These are phyloP conservation scores for Fusarium abutilonis DNA, from an alignment of 2,329 filamentous ascomycete genomes.

Conservation along the genomic window DNA sequence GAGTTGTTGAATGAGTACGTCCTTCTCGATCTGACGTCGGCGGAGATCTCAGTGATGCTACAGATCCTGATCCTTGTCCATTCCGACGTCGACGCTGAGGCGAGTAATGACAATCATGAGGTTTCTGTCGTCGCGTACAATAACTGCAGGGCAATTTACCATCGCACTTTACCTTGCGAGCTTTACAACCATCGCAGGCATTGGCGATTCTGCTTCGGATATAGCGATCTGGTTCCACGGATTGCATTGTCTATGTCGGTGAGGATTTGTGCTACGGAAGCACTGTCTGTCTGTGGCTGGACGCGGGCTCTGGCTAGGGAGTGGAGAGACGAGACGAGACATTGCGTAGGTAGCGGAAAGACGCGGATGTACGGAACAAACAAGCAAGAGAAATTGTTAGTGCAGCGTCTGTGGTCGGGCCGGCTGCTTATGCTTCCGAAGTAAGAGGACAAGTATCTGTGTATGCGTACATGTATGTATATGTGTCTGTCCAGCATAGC, in stretches of 20 bases:
- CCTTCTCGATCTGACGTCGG: slow-evolving; percentile 35
- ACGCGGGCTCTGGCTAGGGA: too few species aligned
- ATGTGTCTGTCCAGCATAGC: too few species aligned
- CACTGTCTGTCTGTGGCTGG: slow-evolving; percentile 14
- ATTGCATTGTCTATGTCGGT: slow-evolving; percentile 31
- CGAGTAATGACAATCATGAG: slow-evolving; percentile 60
- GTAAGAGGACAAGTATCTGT: background rate
- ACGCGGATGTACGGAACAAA: slow-evolving; percentile 25
- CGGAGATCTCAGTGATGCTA: slow-evolving; percentile 30
- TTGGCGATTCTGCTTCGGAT: slow-evolving; percentile 60
- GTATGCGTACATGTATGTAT: too few species aligned
- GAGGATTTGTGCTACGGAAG: slow-evolving; percentile 31
- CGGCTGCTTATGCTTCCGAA: slow-evolving; percentile 22
- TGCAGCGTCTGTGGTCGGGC: slow-evolving; percentile 19
- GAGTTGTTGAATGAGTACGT: slow-evolving; percentile 13
- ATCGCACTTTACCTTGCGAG: slow-evolving; percentile 66
- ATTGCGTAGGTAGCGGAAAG: slow-evolving; percentile 19
- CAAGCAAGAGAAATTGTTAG: slow-evolving; percentile 28
- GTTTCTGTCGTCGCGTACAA: slow-evolving; percentile 57
- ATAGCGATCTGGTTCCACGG: slow-evolving; percentile 41
- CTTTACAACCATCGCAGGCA: slow-evolving; percentile 65
- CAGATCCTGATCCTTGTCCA: slow-evolving; percentile 31
- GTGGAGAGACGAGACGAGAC: too few species aligned
- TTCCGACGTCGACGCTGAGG: slow-evolving; percentile 54
- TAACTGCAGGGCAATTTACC: slow-evolving; percentile 63